These are phyloP conservation scores for Aspergillus novofumigatus DNA, from an alignment of 2,329 filamentous ascomycete species.

Conservation along the genomic window DNA sequence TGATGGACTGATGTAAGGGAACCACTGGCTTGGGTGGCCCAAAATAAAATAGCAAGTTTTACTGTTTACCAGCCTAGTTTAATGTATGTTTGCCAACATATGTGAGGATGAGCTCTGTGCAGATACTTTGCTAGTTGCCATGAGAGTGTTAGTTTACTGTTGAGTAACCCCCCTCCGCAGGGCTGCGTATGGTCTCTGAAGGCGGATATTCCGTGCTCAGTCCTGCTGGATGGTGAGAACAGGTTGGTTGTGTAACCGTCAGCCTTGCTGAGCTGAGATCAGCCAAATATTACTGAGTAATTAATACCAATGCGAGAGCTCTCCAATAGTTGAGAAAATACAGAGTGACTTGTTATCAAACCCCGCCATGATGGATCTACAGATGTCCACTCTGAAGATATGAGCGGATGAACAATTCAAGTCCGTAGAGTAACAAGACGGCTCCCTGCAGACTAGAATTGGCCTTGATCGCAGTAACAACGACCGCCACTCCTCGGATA, in stretches of 20 bases:
- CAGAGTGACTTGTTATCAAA: background rate
- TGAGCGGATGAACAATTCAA: background rate
- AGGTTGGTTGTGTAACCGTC: background rate
- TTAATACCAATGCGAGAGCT: background rate
- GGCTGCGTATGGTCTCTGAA: background rate
- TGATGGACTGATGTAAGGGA: conserved; percentile 2
- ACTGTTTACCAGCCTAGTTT: background rate
- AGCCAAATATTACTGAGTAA: background rate
- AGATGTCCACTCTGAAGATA: background rate
- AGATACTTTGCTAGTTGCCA: background rate
- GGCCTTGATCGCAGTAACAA: background rate
- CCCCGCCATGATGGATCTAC: background rate
- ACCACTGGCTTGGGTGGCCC: background rate
- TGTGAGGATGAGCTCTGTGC: background rate
- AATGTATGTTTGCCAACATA: background rate
- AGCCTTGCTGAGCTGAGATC: background rate
- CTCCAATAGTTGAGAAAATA: background rate
- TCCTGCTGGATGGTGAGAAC: background rate
- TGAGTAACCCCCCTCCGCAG: background rate
- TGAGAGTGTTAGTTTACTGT: background rate
- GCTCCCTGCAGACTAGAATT: background rate
- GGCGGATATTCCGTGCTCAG: background rate
- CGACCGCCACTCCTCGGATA: background rate
- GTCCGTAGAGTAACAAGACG: background rate
- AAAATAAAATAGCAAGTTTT: background rate